Evolutionary conservation across 164 flowering plant species (phyloP).

Genomic region (Vitis riparia): DNA sequence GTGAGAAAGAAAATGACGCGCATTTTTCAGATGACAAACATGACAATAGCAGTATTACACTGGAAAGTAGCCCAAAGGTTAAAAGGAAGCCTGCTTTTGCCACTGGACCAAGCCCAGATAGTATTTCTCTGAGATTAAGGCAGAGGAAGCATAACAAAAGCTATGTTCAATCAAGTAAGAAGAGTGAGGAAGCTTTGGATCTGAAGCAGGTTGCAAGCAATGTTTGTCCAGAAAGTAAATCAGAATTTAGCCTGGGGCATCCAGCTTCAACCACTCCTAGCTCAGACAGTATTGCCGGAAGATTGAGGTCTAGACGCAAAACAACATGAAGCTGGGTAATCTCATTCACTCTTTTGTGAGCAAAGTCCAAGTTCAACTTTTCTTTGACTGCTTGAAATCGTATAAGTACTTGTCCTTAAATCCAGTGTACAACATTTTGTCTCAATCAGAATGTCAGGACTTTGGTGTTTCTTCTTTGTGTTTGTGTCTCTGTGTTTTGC

Average conservation of each 20-base stretch:
- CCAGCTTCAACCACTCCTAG: neutral
- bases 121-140: conserved; percentile 30
- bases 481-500: too few species aligned
- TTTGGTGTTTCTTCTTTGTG: too few species aligned
- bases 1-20: conserved; percentile 13
- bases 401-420: too few species aligned
- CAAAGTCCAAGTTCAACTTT: neutral
- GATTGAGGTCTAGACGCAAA: conserved; percentile 17
- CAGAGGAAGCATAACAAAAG: conserved; percentile 16
- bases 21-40: neutral
- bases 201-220: too few species aligned
- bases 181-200: neutral
- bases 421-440: too few species aligned
- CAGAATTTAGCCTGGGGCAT: neutral
- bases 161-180: neutral
- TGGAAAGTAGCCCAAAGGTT: conserved; percentile 9
- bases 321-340: conserved; percentile 5
- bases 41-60: conserved; percentile 3
- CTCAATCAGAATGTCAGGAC: too few species aligned
- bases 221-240: neutral
- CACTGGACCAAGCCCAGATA: conserved; percentile 17
- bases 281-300: conserved; percentile 26
- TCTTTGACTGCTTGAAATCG: too few species aligned
- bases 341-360: neutral
- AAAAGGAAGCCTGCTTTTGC: conserved; percentile 5